Conservation (phyloP, 495 filamentous ascomycete genomes). For the Acidomyces sp. region DNA sequence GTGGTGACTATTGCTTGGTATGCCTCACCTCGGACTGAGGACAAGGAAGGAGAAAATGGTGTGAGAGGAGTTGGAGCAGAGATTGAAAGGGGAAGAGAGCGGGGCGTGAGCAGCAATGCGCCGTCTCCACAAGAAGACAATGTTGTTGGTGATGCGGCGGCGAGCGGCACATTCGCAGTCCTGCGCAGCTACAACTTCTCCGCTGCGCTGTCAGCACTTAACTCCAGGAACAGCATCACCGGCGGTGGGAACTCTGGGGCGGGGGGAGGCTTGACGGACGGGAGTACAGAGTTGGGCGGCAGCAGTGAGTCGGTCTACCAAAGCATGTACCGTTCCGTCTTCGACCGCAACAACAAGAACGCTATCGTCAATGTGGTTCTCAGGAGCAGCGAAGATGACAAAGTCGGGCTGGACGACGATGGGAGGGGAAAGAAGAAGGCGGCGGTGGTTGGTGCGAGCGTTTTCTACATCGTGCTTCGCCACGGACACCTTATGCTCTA, state of each 20-base stretch:
- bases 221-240: not conserved
- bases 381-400: constrained; percentile 36
- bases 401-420: constrained; percentile 70
- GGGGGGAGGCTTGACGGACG: constrained; percentile 68
- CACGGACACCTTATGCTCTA: constrained; percentile 97
- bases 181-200: constrained; percentile 60
- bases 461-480: constrained; percentile 34
- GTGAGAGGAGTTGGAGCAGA: not conserved
- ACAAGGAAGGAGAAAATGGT: not conserved
- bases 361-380: constrained; percentile 27
- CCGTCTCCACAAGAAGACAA: not conserved
- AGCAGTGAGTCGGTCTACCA: constrained; percentile 84
- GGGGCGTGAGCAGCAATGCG: not conserved
- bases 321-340: constrained; percentile 92
- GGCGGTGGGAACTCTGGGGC: constrained; percentile 37
- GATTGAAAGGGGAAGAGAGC: not conserved
- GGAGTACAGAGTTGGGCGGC: constrained; percentile 39
- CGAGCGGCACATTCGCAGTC: constrained; percentile 52
- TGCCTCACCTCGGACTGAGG: constrained; percentile 8
- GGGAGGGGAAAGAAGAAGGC: constrained; percentile 38
- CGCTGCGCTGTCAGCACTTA: constrained; percentile 9
- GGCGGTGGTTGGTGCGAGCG: constrained; percentile 1
- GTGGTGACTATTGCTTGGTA: constrained; percentile 32
- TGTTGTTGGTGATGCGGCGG: not conserved
- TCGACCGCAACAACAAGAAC: constrained; percentile 61